Conservation (phyloP, 2,329 filamentous ascomycete species). For the Fusarium illudens region DNA sequence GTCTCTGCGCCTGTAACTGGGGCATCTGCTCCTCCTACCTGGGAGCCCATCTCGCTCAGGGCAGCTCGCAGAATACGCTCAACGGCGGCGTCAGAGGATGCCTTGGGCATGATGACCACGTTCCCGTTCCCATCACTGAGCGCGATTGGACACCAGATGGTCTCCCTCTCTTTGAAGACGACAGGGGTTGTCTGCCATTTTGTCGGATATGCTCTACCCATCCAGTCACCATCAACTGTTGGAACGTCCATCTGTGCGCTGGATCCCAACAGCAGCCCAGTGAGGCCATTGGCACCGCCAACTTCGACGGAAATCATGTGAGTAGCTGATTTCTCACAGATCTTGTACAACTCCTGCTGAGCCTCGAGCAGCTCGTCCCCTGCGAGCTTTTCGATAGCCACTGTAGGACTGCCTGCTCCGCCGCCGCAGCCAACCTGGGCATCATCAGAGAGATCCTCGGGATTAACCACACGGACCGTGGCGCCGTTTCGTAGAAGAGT, state of each 20-base stretch:
- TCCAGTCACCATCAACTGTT: conserved; percentile 64
- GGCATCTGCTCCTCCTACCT: conserved; percentile 58
- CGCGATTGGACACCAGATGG: conserved; percentile 56
- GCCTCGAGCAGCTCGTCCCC: conserved; percentile 64
- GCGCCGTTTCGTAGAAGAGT: conserved; percentile 60
- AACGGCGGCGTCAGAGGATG: conserved; percentile 55
- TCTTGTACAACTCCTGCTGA: conserved; percentile 62
- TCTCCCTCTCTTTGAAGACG: conserved; percentile 57
- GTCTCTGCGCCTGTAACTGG: conserved; percentile 60
- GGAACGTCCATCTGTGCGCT: conserved; percentile 61
- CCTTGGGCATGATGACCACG: conserved; percentile 58
- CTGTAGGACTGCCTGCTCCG: conserved; percentile 67
- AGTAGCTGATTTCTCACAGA: conserved; percentile 56
- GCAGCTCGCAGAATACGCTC: conserved; percentile 62
- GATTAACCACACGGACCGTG: conserved; percentile 60
- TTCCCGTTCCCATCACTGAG: conserved; percentile 64
- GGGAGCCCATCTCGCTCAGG: conserved; percentile 64
- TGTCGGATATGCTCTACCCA: conserved; percentile 64
- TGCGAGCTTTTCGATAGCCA: conserved; percentile 66
- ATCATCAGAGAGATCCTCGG: conserved; percentile 58
- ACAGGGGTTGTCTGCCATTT: conserved; percentile 65
- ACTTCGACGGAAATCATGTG: conserved; percentile 71
- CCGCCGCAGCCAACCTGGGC: conserved; percentile 65
- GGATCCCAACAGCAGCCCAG: conserved; percentile 64
- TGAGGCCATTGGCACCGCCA: conserved; percentile 71